Evolutionary conservation across 1,284 basidiomycete genomes (phyloP), one percentile per base, ranked within the genome.

Genomic region (Ustilago lituana): DNA sequence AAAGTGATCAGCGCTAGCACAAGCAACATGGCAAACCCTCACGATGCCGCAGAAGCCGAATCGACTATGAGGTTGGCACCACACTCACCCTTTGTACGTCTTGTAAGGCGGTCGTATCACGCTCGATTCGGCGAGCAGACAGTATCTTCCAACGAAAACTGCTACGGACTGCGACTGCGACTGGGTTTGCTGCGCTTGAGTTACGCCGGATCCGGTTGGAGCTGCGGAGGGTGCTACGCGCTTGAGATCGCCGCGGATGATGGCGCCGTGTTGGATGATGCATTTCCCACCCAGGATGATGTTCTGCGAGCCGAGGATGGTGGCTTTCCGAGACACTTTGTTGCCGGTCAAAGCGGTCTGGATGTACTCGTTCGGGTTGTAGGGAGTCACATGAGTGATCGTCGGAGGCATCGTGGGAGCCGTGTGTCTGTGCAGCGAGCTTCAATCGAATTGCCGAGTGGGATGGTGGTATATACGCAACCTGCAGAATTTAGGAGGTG

Each of bases 281-380:
- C 93, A 95, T 84, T 98, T 98, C 36, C 95, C 96, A 31, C 93
- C 93, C 3, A 99, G 88, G 61, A 98, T 92, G 80, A 98, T 98
- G 81, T 98, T 97, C 80, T 93, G 90, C 7, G 94, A 92, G 9
- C 96, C 96, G 38, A 90, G 88, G 73, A 98, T 97, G n/a, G 89
- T 89, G 9, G 93, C 92, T 67, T 91, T 89, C 43, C 94, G 88
- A 31, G 94, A 96, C 47, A 98, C 93, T 83, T 94, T 94, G 85
- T 94, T 92, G 50, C 91, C 91, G 64, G 90, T 91, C 76, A 91
- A 88, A n/a, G 73, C 66, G 14, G 78, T 80, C 46, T 74, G 67
- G 33, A 80, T 71, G 48, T 78, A 80, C 37, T 78, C 70, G 26
- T 65, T 61, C 3, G 74, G 62, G 22, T 69, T 38, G 39, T 73